phyloP scores from a whole-genome alignment of 2,329 filamentous ascomycete species.

The Phialophora verrucosa region DNA sequence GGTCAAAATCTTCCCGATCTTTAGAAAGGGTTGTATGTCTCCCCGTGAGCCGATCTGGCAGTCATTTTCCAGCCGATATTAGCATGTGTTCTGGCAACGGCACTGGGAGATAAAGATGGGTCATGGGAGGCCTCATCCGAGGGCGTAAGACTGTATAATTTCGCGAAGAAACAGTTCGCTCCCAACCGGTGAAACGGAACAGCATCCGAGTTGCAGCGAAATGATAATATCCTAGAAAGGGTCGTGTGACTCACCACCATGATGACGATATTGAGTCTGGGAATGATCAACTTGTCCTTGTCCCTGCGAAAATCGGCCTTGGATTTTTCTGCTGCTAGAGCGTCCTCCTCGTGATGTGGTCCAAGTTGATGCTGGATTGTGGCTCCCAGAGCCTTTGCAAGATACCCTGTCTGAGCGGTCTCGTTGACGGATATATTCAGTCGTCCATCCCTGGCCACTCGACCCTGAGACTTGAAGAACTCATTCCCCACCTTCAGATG shows the following conservation, averaged over 20 bases:
- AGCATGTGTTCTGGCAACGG: not conserved
- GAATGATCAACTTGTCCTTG: constrained; percentile 43
- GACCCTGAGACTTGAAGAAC: constrained; percentile 50
- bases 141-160: not conserved
- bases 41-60: constrained; percentile 61
- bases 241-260: constrained; percentile 72
- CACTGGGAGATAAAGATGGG: not conserved
- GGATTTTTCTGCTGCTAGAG: constrained; percentile 24
- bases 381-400: constrained; percentile 73
- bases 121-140: not conserved
- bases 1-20: constrained; percentile 73
- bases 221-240: not conserved
- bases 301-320: constrained; percentile 38
- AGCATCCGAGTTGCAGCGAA: not conserved
- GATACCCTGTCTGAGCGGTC: constrained; percentile 70
- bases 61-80: not conserved
- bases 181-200: not conserved
- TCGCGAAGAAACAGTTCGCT: not conserved
- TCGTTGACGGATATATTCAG: constrained; percentile 75
- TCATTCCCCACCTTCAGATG: constrained; percentile 34
- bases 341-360: constrained; percentile 43
- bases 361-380: constrained; percentile 63
- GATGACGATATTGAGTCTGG: constrained; percentile 75
- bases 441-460: constrained; percentile 70
- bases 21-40: constrained; percentile 80